phyloP scores from a whole-genome alignment of 2,329 filamentous ascomycete species.

The Alternaria dauci region DNA sequence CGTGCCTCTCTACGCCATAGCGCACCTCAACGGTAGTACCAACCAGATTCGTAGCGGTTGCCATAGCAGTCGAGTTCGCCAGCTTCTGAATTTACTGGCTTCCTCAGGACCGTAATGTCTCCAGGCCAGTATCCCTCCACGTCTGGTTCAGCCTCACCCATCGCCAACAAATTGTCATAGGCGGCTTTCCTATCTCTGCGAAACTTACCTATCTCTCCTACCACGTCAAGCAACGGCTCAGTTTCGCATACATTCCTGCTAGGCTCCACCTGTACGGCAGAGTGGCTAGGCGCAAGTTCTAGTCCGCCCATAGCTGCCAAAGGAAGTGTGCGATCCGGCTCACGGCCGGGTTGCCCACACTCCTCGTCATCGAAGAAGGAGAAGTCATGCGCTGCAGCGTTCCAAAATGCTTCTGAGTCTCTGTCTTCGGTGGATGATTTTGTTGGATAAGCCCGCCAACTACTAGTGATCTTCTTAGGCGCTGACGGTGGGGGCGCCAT shows the following conservation, averaged over 20 bases:
- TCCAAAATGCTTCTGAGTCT: constrained; percentile 68
- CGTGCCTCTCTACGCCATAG: background rate
- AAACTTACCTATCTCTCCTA: constrained; percentile 63
- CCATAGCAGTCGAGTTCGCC: constrained; percentile 61
- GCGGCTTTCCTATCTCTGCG: constrained; percentile 61
- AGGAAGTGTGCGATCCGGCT: constrained; percentile 56
- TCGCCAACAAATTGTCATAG: constrained; percentile 52
- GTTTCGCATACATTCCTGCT: constrained; percentile 7
- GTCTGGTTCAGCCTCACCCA: constrained; percentile 42
- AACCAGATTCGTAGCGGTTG: constrained; percentile 62
- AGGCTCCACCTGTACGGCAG: constrained; percentile 19
- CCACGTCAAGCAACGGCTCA: constrained; percentile 55
- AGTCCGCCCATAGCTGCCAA: constrained; percentile 58
- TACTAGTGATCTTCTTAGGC: constrained; percentile 51
- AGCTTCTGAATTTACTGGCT: constrained; percentile 49
- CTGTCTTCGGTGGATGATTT: constrained; percentile 67
- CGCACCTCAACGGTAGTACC: constrained; percentile 57
- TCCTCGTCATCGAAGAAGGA: constrained; percentile 68
- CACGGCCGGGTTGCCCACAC: constrained; percentile 59
- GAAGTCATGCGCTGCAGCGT: constrained; percentile 67
- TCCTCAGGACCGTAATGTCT: constrained; percentile 65
- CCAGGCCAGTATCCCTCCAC: constrained; percentile 69
- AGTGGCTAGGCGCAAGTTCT: constrained; percentile 36
- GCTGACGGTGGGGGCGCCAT: constrained; percentile 38
- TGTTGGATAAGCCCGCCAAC: constrained; percentile 56